Evolutionary conservation across 163 green algal genomes (phyloP), one percentile per base, ranked within the genome.

Genomic region (Scenedesmus sp.): DNA sequence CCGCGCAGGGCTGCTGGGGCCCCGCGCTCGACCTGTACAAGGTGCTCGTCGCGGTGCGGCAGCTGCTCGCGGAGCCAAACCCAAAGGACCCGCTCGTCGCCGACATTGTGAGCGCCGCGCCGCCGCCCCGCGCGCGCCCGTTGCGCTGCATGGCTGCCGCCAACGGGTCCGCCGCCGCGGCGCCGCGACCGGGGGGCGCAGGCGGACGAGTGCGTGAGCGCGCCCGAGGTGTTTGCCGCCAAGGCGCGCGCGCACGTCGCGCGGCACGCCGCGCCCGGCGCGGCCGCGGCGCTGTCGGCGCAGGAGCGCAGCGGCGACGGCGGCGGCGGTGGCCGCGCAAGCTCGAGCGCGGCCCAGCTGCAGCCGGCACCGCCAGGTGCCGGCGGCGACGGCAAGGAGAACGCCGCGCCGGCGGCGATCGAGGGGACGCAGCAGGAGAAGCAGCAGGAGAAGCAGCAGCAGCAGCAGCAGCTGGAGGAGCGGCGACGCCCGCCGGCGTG

Each of bases 1-100:
- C 20, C 50, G 13, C 54, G 28, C 75, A 82, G 70, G 95, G 97
- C 34, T 81, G 91, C 63, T 98, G 95, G 95, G 94, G 85, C 44
- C 95, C 95, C 4, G 89, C 95, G 22, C 80, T 96, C n/a, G 98
- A 92, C 48, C 86, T 99, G n/a, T 92, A 85, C 24, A 98, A 95
- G 39, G 89, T 98, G 42, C 81, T 98, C 58, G 84, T 95, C 20
- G 94, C 89, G 58, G 94, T 98, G 44, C 95, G 93, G 76, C 93
- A 89, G n/a, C 87, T 98, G 74, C 87, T 98, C 9, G 93, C 89
- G 28, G 92, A 97, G 77, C 90, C 93, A 44, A 97, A 98, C 81
- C 91, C 92, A 22, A 88, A 90, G 24, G 94, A 98, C 79, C 90
- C 93, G 1, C 87, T 98, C 29, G 90, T 96, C 18, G 80, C 67